Evolutionary conservation across 768 basidiomycete species (phyloP), one percentile per base, ranked within the genome.

Genomic region (Lentinula detonsa): DNA sequence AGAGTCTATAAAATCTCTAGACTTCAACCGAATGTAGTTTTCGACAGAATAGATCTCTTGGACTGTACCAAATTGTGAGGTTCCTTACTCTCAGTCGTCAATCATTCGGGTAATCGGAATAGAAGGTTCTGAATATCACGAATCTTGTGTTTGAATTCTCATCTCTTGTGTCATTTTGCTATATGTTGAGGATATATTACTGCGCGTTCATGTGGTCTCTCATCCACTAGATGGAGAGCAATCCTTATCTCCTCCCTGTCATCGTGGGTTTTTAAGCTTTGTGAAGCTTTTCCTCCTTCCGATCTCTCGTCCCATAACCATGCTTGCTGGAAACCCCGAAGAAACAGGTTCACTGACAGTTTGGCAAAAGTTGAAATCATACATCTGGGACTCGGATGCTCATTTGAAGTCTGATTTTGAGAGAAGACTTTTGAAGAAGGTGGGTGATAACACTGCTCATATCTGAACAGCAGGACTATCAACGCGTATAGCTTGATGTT

Each of bases 321-420:
- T 55, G 53, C 37, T 42, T 3, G 15, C 51, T n/a, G 52, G 42
- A 46, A 52, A 33, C 5, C 40, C 31, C 1, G 11, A 46, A 61
- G 40, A 42, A 4, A 34, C 28, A 6, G 28, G 18, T 39, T 1
- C 7, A 16, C 15, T 58, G 13, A 46, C 50, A 37, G 8, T 58
- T 11, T 61, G 60, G 63, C 39, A 53, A 21, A 59, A 68, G 60
- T 63, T 67, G 54, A 59, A 51, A 37, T 67, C 65, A 5, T 70
- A 50, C 54, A 67, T 70, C 43, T 70, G 67, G 69, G 69, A 70
- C 60, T 67, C 69, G 5, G 66, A 70, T 57, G 45, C 46, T 10
- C 66, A 68, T 43, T 49, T 68, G 37, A 68, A 67, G 63, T 54
- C 67, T 21, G 39, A 61, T 0, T 67, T 68, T 43, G 68, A 69